These are phyloP conservation scores for Globisporangium alternatum DNA, from an alignment of 352 stramenopile species.

Conservation along the genomic window DNA sequence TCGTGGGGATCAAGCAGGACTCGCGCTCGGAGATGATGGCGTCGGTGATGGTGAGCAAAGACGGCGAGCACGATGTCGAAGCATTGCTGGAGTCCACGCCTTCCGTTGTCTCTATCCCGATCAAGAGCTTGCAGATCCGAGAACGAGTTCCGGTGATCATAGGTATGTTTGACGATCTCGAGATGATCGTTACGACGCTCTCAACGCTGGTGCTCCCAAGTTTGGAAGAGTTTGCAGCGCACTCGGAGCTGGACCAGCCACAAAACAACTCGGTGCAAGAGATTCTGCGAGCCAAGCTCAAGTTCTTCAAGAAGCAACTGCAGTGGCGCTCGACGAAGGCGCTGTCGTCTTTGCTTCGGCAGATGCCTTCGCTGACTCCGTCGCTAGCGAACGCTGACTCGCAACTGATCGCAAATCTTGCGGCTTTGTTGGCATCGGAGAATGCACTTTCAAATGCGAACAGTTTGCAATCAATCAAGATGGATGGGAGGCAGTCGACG, in stretches of 20 bases:
- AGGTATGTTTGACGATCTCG: constrained; percentile 76
- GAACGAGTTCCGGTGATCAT: constrained; percentile 74
- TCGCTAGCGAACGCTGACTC: constrained; percentile 49
- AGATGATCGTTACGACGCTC: constrained; percentile 47
- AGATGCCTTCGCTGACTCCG: constrained; percentile 46
- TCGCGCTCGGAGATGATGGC: constrained; percentile 38
- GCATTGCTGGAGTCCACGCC: neutral
- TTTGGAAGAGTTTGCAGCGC: constrained; percentile 27
- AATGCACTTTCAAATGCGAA: constrained; percentile 33
- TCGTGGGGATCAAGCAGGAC: constrained; percentile 41
- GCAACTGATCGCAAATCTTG: constrained; percentile 61
- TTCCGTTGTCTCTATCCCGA: constrained; percentile 27
- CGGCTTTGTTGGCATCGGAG: constrained; percentile 50
- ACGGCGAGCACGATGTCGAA: neutral
- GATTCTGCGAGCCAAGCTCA: constrained; percentile 53
- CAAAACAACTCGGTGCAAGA: constrained; percentile 65
- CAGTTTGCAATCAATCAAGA: constrained; percentile 16
- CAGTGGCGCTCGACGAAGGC: constrained; percentile 80
- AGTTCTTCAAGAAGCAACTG: constrained; percentile 75
- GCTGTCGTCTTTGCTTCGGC: constrained; percentile 63
- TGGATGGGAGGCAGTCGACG: constrained; percentile 19
- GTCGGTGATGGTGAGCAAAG: constrained; percentile 13
- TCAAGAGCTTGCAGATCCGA: constrained; percentile 55
- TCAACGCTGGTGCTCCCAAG: constrained; percentile 44
- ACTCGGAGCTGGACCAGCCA: constrained; percentile 51